These are phyloP conservation scores for Pholiota molesta DNA, from an alignment of 768 basidiomycete species.

Conservation along the genomic window DNA sequence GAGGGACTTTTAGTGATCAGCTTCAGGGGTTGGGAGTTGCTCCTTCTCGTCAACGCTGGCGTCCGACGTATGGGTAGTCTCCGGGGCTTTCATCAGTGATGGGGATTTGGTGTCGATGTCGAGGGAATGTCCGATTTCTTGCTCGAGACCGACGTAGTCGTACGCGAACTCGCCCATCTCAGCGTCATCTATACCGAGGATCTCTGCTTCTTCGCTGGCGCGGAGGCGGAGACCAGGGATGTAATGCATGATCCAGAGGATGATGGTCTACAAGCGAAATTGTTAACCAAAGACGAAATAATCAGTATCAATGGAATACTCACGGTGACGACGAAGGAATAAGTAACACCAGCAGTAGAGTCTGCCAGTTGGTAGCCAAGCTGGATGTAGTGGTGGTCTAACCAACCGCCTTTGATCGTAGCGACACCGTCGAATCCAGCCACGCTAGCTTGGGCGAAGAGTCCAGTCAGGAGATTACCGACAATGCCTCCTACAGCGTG, in stretches of 20 bases:
- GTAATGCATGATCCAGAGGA: constrained; percentile 87
- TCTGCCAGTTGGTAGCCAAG: constrained; percentile 86
- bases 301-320: constrained; percentile 27
- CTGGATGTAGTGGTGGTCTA: constrained; percentile 81
- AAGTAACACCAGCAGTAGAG: constrained; percentile 62
- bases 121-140: constrained; percentile 46
- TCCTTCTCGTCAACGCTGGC: constrained; percentile 7
- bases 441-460: constrained; percentile 84
- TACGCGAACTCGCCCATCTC: constrained; percentile 92
- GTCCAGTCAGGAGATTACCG: constrained; percentile 82
- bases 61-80: neutral
- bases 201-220: constrained; percentile 63
- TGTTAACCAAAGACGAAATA: neutral
- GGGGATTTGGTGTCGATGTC: constrained; percentile 19
- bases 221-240: constrained; percentile 82
- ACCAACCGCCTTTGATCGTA: constrained; percentile 79
- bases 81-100: neutral
- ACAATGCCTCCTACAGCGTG: constrained; percentile 79
- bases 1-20: neutral
- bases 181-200: constrained; percentile 86
- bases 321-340: constrained; percentile 79
- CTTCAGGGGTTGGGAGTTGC: neutral
- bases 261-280: constrained; percentile 56
- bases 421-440: constrained; percentile 80
- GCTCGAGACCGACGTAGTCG: constrained; percentile 82